Conservation (phyloP, 2,329 filamentous ascomycete species). For the Tolypocladium paradoxum region DNA sequence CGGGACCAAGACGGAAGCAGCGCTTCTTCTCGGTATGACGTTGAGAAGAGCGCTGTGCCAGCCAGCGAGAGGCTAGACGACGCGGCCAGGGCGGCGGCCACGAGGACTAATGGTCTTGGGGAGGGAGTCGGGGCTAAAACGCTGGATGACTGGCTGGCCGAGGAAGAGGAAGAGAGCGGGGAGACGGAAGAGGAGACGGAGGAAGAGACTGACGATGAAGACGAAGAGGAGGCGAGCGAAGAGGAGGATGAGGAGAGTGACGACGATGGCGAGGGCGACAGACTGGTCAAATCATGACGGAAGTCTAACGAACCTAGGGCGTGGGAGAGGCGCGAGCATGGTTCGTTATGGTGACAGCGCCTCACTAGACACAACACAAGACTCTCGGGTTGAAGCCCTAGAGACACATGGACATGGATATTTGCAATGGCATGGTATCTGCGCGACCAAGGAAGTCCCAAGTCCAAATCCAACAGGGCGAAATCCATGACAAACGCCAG, state of each 20-base stretch:
- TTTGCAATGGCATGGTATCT: not conserved
- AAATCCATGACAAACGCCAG: not conserved
- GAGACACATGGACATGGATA: not conserved
- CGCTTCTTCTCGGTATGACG: constrained; percentile 18
- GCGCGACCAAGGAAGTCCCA: not conserved
- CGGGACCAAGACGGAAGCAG: constrained; percentile 44
- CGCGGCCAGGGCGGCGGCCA: constrained; percentile 27
- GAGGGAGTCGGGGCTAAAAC: constrained; percentile 59
- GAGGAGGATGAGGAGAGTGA: constrained; percentile 40
- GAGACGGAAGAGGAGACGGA: constrained; percentile 42
- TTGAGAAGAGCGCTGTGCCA: constrained; percentile 30
- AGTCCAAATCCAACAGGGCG: not conserved
- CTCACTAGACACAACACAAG: not conserved
- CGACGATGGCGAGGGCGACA: constrained; percentile 32
- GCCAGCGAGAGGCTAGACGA: constrained; percentile 56
- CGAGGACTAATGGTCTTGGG: constrained; percentile 38
- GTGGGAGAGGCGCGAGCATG: not conserved
- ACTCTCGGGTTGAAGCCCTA: not conserved
- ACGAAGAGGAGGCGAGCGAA: constrained; percentile 40
- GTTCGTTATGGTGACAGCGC: constrained; percentile 7
- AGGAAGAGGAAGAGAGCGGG: constrained; percentile 49
- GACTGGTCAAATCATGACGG: constrained; percentile 28
- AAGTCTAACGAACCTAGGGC: not conserved
- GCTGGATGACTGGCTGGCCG: constrained; percentile 85
- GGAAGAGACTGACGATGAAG: constrained; percentile 35